Conservation (phyloP, 371 early-diverging fungal species). For the Phascolomyces articulosus region DNA sequence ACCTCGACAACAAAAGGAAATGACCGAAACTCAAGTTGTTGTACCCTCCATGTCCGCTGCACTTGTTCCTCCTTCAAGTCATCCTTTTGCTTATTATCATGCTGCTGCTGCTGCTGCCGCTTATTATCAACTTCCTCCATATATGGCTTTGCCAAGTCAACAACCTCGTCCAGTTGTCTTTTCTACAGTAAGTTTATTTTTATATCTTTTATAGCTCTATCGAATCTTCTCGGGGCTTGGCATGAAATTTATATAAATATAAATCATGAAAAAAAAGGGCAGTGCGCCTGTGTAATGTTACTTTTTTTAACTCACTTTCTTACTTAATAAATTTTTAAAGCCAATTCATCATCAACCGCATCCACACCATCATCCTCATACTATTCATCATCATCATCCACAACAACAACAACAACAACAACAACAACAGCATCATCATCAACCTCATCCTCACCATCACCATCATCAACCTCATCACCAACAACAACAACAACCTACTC, state of each 20-base stretch:
- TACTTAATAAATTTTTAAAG: not conserved
- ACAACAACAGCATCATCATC: not conserved
- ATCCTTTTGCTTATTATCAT: conserved; percentile 6
- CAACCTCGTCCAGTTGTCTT: not conserved
- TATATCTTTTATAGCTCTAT: no score
- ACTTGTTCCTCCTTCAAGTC: conserved; percentile 8
- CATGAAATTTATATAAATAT: not conserved
- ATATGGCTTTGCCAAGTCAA: conserved; percentile 2
- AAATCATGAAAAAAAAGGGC: not conserved
- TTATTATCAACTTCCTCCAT: conserved; percentile 5
- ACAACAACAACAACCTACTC: not conserved
- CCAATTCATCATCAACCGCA: not conserved
- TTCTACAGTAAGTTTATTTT: conserved; percentile 1
- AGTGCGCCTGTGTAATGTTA: not conserved
- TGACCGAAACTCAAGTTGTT: conserved; percentile 16
- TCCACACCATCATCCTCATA: not conserved
- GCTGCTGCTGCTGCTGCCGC: conserved; percentile 3
- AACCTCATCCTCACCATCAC: not conserved
- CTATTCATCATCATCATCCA: conserved; percentile 5
- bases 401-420: not conserved
- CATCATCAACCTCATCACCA: not conserved
- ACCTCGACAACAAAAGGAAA: conserved; percentile 13
- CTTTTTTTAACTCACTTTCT: conserved; percentile 1
- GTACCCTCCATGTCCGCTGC: conserved; percentile 18
- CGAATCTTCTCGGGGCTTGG: not conserved